phyloP scores from a whole-genome alignment of 2,329 filamentous ascomycete genomes.

The Aspergillus sclerotialis region DNA sequence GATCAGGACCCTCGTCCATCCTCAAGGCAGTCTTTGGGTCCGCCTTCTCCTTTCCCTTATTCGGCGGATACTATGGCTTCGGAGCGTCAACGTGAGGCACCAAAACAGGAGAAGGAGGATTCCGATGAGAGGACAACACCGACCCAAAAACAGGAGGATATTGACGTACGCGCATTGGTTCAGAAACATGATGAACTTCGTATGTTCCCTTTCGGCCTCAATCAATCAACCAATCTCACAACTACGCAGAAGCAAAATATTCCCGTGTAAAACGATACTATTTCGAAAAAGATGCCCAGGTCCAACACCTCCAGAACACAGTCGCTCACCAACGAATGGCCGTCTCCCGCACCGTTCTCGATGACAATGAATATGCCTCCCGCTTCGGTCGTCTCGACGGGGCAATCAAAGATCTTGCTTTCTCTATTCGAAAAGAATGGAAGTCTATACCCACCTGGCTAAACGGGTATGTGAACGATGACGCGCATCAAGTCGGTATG shows the following conservation, averaged over 20 bases:
- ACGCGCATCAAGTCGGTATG: slow-evolving; percentile 78
- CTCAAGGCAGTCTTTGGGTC: no score
- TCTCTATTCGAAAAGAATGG: slow-evolving; percentile 96
- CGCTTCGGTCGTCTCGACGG: slow-evolving; percentile 88
- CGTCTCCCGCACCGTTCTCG: slow-evolving; percentile 85
- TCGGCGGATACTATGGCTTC: no score
- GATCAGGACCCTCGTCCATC: no score
- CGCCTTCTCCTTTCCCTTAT: no score
- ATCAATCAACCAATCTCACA: slow-evolving; percentile 2
- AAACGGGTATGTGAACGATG: slow-evolving; percentile 69
- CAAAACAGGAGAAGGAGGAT: slow-evolving; percentile 43
- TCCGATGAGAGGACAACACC: slow-evolving; percentile 4
- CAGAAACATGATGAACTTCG: slow-evolving; percentile 41
- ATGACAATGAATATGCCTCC: slow-evolving; percentile 88
- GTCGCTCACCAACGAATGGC: slow-evolving; percentile 93
- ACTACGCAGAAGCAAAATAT: slow-evolving; percentile 72
- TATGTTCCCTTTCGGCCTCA: slow-evolving; percentile 14
- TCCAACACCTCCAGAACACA: slow-evolving; percentile 95
- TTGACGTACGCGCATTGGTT: slow-evolving; percentile 40
- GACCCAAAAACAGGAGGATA: slow-evolving; percentile 30
- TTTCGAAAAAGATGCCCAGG: slow-evolving; percentile 83
- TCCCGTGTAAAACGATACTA: slow-evolving; percentile 97
- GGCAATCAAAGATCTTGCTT: slow-evolving; percentile 88
- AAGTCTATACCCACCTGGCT: slow-evolving; percentile 73
- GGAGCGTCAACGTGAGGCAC: no score